Evolutionary conservation across 805 yeast species (phyloP), one percentile per base, ranked within the genome.

Genomic region (Metschnikowia reukaufii): DNA sequence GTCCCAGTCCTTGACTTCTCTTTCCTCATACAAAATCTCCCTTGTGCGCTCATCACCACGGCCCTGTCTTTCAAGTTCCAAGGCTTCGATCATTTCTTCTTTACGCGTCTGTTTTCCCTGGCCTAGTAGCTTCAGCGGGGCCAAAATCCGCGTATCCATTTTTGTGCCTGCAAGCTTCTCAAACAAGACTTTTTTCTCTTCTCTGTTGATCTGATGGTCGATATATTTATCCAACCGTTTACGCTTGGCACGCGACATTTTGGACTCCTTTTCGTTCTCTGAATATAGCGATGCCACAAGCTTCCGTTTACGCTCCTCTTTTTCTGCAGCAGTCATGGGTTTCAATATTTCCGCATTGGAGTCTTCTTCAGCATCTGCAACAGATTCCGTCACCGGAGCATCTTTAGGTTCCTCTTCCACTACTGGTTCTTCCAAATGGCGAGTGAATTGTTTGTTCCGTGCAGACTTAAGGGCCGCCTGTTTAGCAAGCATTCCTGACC

Each of bases 141-240:
- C 83, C 52, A 89, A 71, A 10, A 81, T 56, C 0, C 83, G 68
- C 0, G 96, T 81, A 60, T 91, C 96, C 39, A 92, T 76, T 47
- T 77, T 74, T 1, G 88, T 80, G 21, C 75, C 77, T 42, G 84
- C 77, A 35, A 92, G 72, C 63, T 89, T 90, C 53, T 84, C 82
- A 36, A 92, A 70, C 44, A 92, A 70, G 2, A 78, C 77, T 56
- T 86, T 86, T 65, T 87, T 87, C 67, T 92, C 98, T 63, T 92
- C 96, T 61, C 95, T 73, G 59, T 85, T 86, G 56, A 90, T 61
- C 63, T 90, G 97, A 67, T 88, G 96, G 48, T 90, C 96, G 32
- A 92, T 89, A 65, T 89, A 92, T 65, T 92, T 92, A 51, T 92
- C 97, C 36, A 92, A 68, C 48, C 98, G 70, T 69, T 86, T 78